These are phyloP conservation scores for Neurospora sp. DNA, from an alignment of 495 filamentous ascomycete species.

Conservation along the genomic window DNA sequence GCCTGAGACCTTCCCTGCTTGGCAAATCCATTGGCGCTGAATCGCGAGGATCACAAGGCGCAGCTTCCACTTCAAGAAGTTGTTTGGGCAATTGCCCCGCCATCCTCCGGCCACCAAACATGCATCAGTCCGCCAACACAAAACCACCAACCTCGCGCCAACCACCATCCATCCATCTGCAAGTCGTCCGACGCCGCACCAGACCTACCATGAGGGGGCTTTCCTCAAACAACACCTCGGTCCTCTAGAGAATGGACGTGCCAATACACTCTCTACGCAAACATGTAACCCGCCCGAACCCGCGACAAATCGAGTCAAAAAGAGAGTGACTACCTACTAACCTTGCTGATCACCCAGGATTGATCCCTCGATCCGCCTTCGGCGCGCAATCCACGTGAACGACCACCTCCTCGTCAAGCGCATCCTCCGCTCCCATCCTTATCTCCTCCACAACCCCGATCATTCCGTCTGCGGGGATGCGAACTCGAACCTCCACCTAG, in stretches of 20 bases:
- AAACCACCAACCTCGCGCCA: not conserved
- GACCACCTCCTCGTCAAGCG: conserved; percentile 62
- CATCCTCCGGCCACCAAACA: not conserved
- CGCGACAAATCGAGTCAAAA: not conserved
- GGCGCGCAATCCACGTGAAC: conserved; percentile 60
- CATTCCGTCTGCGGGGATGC: conserved; percentile 38
- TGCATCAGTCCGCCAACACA: not conserved
- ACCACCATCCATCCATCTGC: not conserved
- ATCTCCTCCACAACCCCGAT: conserved; percentile 63
- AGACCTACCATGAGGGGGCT: not conserved
- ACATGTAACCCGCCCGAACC: not conserved
- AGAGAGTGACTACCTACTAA: not conserved
- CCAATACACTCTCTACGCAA: not conserved
- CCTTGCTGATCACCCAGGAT: conserved; percentile 41
- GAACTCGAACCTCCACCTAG: conserved; percentile 72
- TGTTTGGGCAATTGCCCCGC: not conserved
- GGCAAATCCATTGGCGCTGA: not conserved
- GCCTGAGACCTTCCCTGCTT: not conserved
- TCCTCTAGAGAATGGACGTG: not conserved
- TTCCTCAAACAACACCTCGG: not conserved
- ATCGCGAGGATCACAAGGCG: not conserved
- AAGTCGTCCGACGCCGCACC: not conserved
- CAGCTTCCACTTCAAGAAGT: not conserved
- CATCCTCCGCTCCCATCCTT: conserved; percentile 59
- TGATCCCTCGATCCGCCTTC: conserved; percentile 54